Evolutionary conservation across 2,329 filamentous ascomycete genomes (phyloP).

Genomic region (Botryosphaeria dothidea): DNA sequence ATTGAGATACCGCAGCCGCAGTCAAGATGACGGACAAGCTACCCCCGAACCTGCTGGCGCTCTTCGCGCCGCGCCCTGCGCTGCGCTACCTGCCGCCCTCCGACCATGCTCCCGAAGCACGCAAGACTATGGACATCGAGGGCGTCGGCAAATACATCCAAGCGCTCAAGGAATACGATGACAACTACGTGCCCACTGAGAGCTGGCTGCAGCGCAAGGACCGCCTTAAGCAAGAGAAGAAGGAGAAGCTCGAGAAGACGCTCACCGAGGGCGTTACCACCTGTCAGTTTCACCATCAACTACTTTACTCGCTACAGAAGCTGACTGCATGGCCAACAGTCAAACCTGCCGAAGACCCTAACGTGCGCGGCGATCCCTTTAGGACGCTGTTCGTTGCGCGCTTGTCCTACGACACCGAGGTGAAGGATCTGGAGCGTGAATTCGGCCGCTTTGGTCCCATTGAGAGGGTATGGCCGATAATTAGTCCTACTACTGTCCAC

Average conservation of each 20-base stretch:
- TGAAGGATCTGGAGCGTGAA: constrained; percentile 87
- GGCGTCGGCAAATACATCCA: constrained; percentile 76
- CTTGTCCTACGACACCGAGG: constrained; percentile 84
- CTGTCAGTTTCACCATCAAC: constrained; percentile 52
- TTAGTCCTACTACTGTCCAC: neutral
- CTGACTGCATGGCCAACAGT: constrained; percentile 51
- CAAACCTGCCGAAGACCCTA: constrained; percentile 80
- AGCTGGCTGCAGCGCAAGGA: constrained; percentile 90
- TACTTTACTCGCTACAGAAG: neutral
- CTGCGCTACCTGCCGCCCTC: constrained; percentile 83
- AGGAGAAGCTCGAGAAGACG: constrained; percentile 64
- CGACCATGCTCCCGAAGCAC: constrained; percentile 81
- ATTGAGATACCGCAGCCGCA: neutral
- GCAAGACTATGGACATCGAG: constrained; percentile 70
- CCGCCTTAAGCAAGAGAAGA: constrained; percentile 79
- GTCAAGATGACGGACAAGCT: constrained; percentile 89
- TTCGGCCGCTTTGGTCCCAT: constrained; percentile 93
- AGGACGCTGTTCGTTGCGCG: constrained; percentile 92
- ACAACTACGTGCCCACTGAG: constrained; percentile 79
- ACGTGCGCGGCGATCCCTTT: constrained; percentile 90
- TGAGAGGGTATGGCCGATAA: constrained; percentile 69
- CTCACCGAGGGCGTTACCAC: constrained; percentile 63
- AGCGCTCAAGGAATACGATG: constrained; percentile 72
- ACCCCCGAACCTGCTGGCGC: constrained; percentile 84
- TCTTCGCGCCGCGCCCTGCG: constrained; percentile 92